Evolutionary conservation across 2,329 filamentous ascomycete genomes (phyloP), one percentile per base, ranked within the genome.

Genomic region (Penicillium sp.): DNA sequence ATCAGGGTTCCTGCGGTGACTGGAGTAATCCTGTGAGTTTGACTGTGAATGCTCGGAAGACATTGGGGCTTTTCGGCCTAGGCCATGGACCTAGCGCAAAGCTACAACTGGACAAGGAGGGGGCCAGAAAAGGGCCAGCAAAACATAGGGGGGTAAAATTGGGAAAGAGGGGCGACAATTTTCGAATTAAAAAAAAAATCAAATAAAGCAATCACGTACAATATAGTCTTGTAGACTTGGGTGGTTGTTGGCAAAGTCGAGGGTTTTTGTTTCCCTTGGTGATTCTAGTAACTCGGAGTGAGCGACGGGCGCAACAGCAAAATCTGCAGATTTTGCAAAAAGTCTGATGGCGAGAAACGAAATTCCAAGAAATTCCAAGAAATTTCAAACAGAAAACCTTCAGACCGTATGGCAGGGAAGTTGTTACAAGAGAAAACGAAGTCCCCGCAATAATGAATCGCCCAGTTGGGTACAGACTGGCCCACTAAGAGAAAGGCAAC

Each of bases 371-470:
- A 51, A 60, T 60, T 62, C 51, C 61, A 46, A 45, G 26, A 44
- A 53, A 42, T 44, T 29, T 27, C 50, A 43, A 16, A 27, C 3
- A 53, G 53, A 35, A 58, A 59, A 39, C 47, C 48, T 61, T 55
- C 42, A 53, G 48, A 49, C 48, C 31, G 46, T 42, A 57, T 45
- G 53, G 53, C 57, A 64, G 54, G 55, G 55, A 7, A 54, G 55
- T 57, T 55, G 50, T 61, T 59, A 57, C 54, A 54, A 56, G 46
- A 49, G 31, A 35, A 55, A 55, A 53, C 37, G 37, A 29, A 54
- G 58, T 60, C 64, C 59, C 64, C 61, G 61, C 61, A 65, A 63
- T 58, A 53, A 55, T 61, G 27, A 51, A 59, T 62, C 54, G 53
- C 48, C 56, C 53, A 46, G 46, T 62, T 64, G 62, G 59, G 57